Evolutionary conservation across 1,284 basidiomycete genomes (phyloP).

Genomic region (Thecaphora thlaspeos): DNA sequence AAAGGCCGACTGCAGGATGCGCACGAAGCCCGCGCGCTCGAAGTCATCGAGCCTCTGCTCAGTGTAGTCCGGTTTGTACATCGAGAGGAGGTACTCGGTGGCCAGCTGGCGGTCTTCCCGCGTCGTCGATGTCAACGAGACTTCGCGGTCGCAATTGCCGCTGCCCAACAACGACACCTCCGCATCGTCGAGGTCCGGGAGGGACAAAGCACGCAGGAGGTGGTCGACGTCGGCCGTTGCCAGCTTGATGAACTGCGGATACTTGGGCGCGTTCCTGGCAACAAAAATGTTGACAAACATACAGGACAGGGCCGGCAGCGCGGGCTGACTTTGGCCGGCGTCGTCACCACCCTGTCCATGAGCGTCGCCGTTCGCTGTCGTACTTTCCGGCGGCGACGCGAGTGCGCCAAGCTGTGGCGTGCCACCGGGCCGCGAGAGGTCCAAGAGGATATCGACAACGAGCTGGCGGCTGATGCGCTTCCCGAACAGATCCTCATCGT

Average conservation of each 20-base stretch:
- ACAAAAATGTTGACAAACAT: slow-evolving; percentile 93
- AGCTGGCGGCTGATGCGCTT: slow-evolving; percentile 69
- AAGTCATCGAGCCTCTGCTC: slow-evolving; percentile 72
- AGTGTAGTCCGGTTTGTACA: slow-evolving; percentile 78
- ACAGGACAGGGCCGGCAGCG: slow-evolving; percentile 15
- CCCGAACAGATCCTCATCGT: slow-evolving; percentile 64
- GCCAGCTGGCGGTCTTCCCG: slow-evolving; percentile 92
- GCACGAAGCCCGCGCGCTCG: slow-evolving; percentile 80
- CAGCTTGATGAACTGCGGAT: slow-evolving; percentile 81
- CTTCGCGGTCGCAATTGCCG: slow-evolving; percentile 61
- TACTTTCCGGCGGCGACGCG: no score
- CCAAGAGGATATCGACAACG: slow-evolving; percentile 80
- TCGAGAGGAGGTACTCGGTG: slow-evolving; percentile 88
- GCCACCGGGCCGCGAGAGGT: slow-evolving; percentile 68
- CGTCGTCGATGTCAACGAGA: slow-evolving; percentile 60
- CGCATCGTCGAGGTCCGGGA: slow-evolving; percentile 65
- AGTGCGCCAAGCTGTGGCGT: no score
- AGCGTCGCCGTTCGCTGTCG: not conserved
- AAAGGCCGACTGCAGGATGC: slow-evolving; percentile 80
- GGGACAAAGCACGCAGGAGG: slow-evolving; percentile 75
- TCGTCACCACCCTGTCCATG: no score
- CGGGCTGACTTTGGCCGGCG: slow-evolving; percentile 1
- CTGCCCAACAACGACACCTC: slow-evolving; percentile 66
- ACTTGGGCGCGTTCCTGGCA: slow-evolving; percentile 93
- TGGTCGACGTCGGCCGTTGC: slow-evolving; percentile 69